A percentile compares a stretch with the other conserved stretches of the same genome.
Evolutionary conservation across 371 early-diverging fungal genomes (phyloP).

Genomic region (Mucor ambiguus): DNA sequence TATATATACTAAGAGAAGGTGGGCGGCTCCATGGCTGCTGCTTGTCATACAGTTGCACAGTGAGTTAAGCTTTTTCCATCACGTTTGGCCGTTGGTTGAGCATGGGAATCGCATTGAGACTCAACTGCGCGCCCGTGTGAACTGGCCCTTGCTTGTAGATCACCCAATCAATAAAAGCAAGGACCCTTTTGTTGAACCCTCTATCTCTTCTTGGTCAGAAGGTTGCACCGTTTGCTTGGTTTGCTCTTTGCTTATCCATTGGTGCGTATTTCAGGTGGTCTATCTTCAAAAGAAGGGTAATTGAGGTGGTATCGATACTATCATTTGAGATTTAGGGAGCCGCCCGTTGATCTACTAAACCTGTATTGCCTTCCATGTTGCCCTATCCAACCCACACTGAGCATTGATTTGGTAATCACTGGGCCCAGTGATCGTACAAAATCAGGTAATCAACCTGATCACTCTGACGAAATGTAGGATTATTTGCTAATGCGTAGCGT

Average conservation of each 20-base stretch:
- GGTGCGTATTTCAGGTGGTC: background rate
- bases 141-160: background rate
- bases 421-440: background rate
- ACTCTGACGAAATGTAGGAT: background rate
- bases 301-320: background rate
- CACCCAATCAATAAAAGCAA: background rate
- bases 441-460: background rate
- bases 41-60: slow-evolving; percentile 1
- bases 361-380: background rate
- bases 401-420: background rate
- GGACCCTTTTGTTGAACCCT: background rate
- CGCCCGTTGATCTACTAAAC: background rate
- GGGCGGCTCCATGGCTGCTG: background rate
- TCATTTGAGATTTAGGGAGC: background rate
- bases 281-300: no score
- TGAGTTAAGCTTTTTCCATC: background rate
- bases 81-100: background rate
- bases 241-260: background rate
- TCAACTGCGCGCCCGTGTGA: background rate
- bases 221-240: background rate
- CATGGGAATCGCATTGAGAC: background rate
- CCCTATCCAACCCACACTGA: background rate
- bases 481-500: no score
- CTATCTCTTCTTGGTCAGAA: background rate
- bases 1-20: background rate